A percentile compares a stretch with the other conserved stretches of the same genome.
These are phyloP conservation scores for Globisporangium heterothallicum DNA, from an alignment of 352 stramenopile genomes.

Conservation along the genomic window DNA sequence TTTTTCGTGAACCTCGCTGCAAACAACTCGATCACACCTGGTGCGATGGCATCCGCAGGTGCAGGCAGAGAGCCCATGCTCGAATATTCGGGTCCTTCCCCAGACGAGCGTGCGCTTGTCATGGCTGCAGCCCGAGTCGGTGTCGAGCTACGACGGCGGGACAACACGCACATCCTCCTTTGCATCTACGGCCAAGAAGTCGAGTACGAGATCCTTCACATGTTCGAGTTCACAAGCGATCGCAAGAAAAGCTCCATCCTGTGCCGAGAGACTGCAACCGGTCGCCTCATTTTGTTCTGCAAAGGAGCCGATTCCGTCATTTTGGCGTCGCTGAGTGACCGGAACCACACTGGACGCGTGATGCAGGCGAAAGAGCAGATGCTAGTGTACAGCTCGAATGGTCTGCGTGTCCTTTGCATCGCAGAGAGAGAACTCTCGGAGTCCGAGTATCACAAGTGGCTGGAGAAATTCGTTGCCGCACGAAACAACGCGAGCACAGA, in stretches of 20 bases:
- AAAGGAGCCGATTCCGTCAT: constrained; percentile 91
- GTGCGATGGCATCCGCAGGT: not conserved
- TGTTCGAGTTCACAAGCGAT: constrained; percentile 60
- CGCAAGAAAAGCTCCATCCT: constrained; percentile 67
- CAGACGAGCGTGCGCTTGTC: constrained; percentile 71
- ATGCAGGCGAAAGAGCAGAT: constrained; percentile 37
- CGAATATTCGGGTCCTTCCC: constrained; percentile 76
- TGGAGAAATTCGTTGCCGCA: constrained; percentile 25
- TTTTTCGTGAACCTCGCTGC: constrained; percentile 54
- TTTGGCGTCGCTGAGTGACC: constrained; percentile 34
- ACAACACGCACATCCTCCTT: constrained; percentile 27
- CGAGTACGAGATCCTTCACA: constrained; percentile 41
- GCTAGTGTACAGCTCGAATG: constrained; percentile 48
- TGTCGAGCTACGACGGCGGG: constrained; percentile 28
- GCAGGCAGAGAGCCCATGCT: constrained; percentile 6
- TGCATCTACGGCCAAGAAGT: constrained; percentile 22
- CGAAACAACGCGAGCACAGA: constrained; percentile 1
- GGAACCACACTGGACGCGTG: constrained; percentile 22
- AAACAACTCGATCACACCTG: constrained; percentile 56
- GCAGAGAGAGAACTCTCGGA: constrained; percentile 45
- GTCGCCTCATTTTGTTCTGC: constrained; percentile 38
- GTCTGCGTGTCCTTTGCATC: constrained; percentile 70
- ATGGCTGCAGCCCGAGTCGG: constrained; percentile 40
- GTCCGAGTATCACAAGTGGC: constrained; percentile 53
- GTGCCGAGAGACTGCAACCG: constrained; percentile 24